Conservation (phyloP, 352 stramenopile genomes). For the Phytophthora idaei region DNA sequence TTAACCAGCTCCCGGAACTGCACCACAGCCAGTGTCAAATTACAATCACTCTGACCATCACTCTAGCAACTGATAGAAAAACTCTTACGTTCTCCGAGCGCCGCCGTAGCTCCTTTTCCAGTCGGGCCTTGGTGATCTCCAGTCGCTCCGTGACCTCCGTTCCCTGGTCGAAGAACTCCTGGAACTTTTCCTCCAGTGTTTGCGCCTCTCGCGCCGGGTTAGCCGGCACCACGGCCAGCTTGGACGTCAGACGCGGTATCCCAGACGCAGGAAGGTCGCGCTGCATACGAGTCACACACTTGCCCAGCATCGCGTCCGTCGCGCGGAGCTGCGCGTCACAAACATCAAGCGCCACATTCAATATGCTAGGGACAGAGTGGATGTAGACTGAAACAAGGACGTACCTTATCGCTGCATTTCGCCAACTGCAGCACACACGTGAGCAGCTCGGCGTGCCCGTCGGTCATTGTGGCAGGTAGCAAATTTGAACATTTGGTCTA, state of each 20-base stretch:
- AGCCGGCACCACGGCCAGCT: conserved; percentile 58
- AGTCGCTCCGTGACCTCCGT: conserved; percentile 68
- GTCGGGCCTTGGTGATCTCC: conserved; percentile 62
- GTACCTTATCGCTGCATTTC: conserved; percentile 78
- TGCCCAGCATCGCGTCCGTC: conserved; percentile 56
- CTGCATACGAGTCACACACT: conserved; percentile 48
- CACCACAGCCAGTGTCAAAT: not conserved
- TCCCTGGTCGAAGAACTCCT: conserved; percentile 59
- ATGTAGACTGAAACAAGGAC: not conserved
- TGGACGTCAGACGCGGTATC: conserved; percentile 66
- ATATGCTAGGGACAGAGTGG: not conserved
- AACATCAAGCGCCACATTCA: not conserved
- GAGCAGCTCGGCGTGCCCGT: conserved; percentile 65
- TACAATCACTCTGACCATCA: not conserved
- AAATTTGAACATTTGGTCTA: not conserved
- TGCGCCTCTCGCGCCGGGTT: conserved; percentile 33
- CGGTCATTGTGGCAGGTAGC: conserved; percentile 35
- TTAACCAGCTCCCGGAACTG: conserved; percentile 71
- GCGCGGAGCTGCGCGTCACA: conserved; percentile 47
- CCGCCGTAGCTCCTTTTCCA: conserved; percentile 71
- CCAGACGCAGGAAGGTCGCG: conserved; percentile 44
- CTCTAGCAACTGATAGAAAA: not conserved
- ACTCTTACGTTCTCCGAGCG: conserved; percentile 45
- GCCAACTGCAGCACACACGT: conserved; percentile 80
- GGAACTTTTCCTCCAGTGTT: conserved; percentile 57